Evolutionary conservation across 192 early-diverging fungal genomes (phyloP).

Genomic region (Funneliformis geosporum): DNA sequence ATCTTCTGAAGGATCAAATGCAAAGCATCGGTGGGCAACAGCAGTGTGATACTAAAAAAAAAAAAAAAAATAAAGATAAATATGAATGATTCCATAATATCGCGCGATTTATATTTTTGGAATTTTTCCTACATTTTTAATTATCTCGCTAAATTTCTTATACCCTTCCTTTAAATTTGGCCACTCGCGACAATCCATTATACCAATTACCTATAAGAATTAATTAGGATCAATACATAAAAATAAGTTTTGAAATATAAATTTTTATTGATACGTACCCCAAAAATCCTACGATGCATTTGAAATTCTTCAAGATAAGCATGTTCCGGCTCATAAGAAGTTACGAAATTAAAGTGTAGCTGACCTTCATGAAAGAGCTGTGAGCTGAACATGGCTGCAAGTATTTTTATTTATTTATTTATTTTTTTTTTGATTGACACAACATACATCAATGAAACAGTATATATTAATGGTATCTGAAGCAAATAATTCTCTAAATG

Average conservation of each 20-base stretch:
- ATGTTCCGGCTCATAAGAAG: constrained; percentile 66
- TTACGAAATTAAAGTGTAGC: constrained; percentile 72
- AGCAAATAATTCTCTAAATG: neutral
- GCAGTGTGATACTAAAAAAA: constrained; percentile 64
- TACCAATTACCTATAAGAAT: constrained; percentile 67
- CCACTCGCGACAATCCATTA: constrained; percentile 77
- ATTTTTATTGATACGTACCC: constrained; percentile 44
- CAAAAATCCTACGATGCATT: constrained; percentile 70
- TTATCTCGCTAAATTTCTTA: constrained; percentile 58
- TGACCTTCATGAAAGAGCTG: constrained; percentile 65
- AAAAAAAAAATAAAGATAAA: neutral
- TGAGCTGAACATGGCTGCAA: constrained; percentile 57
- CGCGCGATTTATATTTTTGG: neutral
- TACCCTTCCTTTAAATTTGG: constrained; percentile 62
- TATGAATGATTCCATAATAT: neutral
- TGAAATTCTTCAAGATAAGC: constrained; percentile 77
- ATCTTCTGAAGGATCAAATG: constrained; percentile 76
- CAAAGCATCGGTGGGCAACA: constrained; percentile 73
- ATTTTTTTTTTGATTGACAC: neutral
- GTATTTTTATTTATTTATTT: neutral
- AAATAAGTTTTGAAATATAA: neutral
- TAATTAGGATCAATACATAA: neutral
- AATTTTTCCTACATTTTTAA: constrained; percentile 54
- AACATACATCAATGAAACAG: neutral
- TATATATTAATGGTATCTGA: neutral